Evolutionary conservation across 1,139 yeast species (phyloP).

Genomic region (Geotrichum siamense): DNA sequence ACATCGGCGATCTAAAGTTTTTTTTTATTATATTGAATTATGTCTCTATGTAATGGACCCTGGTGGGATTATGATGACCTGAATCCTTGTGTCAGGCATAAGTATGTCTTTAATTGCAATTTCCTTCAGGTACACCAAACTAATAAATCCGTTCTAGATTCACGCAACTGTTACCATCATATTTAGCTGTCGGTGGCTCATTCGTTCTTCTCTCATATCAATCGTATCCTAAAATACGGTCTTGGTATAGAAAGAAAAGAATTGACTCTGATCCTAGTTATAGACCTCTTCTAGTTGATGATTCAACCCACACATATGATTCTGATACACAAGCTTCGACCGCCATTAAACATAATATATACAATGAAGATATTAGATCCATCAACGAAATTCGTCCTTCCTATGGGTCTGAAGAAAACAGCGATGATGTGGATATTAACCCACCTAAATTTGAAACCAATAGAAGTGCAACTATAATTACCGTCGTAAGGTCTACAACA

Average conservation of each 20-base stretch:
- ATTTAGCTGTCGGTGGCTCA: constrained; percentile 21
- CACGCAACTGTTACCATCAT: constrained; percentile 24
- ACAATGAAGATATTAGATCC: constrained; percentile 18
- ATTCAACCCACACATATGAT: constrained; percentile 8
- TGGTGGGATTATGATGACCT: constrained; percentile 29
- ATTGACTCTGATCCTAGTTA: constrained; percentile 22
- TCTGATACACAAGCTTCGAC: constrained; percentile 15
- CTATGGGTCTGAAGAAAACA: constrained; percentile 22
- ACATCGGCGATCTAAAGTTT: too few relatives aligned
- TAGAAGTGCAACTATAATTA: constrained; percentile 22
- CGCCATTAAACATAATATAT: constrained; percentile 8
- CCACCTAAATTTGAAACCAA: constrained; percentile 5
- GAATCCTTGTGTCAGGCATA: constrained; percentile 27
- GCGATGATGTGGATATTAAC: constrained; percentile 7
- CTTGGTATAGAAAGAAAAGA: constrained; percentile 12
- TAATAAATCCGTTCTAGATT: constrained; percentile 21
- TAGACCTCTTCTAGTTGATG: constrained; percentile 24
- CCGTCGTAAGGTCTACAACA: constrained; percentile 26
- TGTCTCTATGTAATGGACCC: constrained; percentile 15
- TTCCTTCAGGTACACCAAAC: background rate
- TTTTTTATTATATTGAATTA: too few relatives aligned
- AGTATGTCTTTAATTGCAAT: constrained; percentile 23
- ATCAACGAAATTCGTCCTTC: constrained; percentile 8
- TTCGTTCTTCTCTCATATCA: constrained; percentile 19
- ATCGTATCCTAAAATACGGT: constrained; percentile 20